Percentiles rank a stretch among this genome's conserved stretches.
Conservation (phyloP, 108 stramenopile species). For the Discostella stelligeroides region DNA sequence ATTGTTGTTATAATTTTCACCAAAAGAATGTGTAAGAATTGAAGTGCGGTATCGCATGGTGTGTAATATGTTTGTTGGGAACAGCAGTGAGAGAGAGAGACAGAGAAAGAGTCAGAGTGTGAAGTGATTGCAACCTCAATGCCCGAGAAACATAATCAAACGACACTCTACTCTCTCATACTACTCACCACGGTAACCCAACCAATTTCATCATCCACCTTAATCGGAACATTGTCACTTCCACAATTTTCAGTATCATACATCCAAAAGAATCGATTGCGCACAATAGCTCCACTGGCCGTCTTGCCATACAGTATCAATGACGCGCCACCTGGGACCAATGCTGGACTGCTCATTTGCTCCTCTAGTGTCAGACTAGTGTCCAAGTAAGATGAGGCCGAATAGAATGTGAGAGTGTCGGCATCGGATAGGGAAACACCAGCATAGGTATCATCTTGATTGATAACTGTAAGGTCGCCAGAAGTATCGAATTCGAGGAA, state of each 20-base stretch:
- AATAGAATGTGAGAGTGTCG: constrained; percentile 18
- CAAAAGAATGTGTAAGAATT: no score
- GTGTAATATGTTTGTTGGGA: no score
- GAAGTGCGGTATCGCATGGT: no score
- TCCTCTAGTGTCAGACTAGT: constrained; percentile 6
- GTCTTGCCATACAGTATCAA: constrained; percentile 43
- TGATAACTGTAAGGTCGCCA: constrained; percentile 23
- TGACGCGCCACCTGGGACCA: constrained; percentile 36
- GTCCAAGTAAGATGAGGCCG: constrained; percentile 20
- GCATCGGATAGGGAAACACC: constrained; percentile 16
- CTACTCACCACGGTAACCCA: constrained; percentile 49
- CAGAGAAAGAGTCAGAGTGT: no score
- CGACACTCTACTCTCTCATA: no score
- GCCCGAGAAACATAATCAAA: no score
- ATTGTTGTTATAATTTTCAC: no score
- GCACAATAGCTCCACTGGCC: constrained; percentile 16
- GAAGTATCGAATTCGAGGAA: constrained; percentile 35
- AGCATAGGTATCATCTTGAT: constrained; percentile 34
- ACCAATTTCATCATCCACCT: constrained; percentile 37
- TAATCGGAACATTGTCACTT: constrained; percentile 11
- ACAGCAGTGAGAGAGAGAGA: no score
- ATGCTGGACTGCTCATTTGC: constrained; percentile 11
- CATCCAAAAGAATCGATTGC: constrained; percentile 49
- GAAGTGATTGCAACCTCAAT: no score
- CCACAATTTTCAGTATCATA: constrained; percentile 22